These are phyloP conservation scores for Fusarium chaquense DNA, from an alignment of 2,329 filamentous ascomycete genomes.

Conservation along the genomic window DNA sequence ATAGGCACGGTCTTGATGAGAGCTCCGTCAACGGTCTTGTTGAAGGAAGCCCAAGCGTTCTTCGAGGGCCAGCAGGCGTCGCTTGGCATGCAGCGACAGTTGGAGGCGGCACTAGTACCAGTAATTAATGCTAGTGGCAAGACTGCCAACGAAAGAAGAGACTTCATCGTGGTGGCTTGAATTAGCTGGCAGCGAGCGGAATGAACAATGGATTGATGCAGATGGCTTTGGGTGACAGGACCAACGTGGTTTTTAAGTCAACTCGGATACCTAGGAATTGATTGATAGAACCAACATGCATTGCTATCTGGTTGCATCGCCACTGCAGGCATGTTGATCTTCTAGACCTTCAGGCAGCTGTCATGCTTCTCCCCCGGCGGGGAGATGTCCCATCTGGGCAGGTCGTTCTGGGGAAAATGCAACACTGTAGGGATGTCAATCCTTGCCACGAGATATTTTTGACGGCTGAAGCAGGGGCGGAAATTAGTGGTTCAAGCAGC, in stretches of 20 bases:
- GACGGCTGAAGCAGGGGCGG: not conserved
- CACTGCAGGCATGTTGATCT: not conserved
- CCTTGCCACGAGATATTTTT: not conserved
- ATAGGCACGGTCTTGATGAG: conserved; percentile 65
- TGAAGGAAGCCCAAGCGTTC: conserved; percentile 61
- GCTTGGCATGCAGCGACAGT: conserved; percentile 58
- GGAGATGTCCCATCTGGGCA: not conserved
- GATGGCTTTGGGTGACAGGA: not conserved
- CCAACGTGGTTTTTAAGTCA: not conserved
- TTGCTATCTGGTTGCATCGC: not conserved
- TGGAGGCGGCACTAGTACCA: conserved; percentile 9
- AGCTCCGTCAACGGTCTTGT: conserved; percentile 62
- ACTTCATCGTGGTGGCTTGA: conserved; percentile 1
- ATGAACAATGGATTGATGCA: not conserved
- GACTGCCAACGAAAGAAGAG: not conserved
- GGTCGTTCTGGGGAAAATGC: conserved; percentile 1
- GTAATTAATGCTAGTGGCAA: not conserved
- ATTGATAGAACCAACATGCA: not conserved
- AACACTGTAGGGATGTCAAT: not conserved
- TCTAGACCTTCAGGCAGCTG: not conserved
- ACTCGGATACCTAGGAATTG: not conserved
- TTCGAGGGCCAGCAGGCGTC: conserved; percentile 65
- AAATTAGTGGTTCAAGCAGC: not conserved
- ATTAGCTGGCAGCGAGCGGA: not conserved
- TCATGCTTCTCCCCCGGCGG: not conserved